Evolutionary conservation across 2,329 filamentous ascomycete genomes (phyloP).

Genomic region (Cercospora sesami): DNA sequence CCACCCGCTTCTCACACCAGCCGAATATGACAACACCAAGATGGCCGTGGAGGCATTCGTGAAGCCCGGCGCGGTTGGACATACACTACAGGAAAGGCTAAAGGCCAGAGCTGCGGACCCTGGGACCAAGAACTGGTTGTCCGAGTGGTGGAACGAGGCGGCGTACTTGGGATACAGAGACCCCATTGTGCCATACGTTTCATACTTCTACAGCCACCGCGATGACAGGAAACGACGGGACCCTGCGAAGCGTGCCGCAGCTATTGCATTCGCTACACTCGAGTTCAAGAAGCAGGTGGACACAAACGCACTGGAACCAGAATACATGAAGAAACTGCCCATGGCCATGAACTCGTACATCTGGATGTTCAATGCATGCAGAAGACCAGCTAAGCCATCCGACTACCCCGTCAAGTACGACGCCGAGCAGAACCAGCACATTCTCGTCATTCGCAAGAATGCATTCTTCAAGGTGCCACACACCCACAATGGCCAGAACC

Average conservation of each 20-base stretch:
- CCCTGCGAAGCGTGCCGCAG: conserved; percentile 88
- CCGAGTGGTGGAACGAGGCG: conserved; percentile 96
- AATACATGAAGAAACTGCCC: conserved; percentile 97
- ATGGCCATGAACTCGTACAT: conserved; percentile 98
- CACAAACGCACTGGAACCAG: conserved; percentile 77
- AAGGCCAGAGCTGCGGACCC: conserved; percentile 76
- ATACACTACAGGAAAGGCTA: conserved; percentile 84
- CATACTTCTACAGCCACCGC: conserved; percentile 98
- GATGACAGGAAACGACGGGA: conserved; percentile 87
- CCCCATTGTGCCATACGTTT: conserved; percentile 95
- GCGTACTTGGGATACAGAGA: conserved; percentile 93
- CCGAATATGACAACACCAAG: conserved; percentile 71
- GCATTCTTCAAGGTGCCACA: conserved; percentile 92
- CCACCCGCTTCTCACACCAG: conserved; percentile 67
- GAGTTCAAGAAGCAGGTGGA: conserved; percentile 97
- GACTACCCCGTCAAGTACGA: conserved; percentile 84
- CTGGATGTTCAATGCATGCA: conserved; percentile 97
- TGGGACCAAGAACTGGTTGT: conserved; percentile 86
- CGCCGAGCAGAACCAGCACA: conserved; percentile 74
- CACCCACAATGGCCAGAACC: conserved; percentile 76
- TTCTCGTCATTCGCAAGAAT: conserved; percentile 90
- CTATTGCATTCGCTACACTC: conserved; percentile 78
- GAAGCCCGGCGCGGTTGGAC: conserved; percentile 78
- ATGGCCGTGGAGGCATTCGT: conserved; percentile 87
- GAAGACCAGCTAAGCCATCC: conserved; percentile 76